phyloP scores from a whole-genome alignment of 176 grass and related monocot genomes.

The Otatea glauca region DNA sequence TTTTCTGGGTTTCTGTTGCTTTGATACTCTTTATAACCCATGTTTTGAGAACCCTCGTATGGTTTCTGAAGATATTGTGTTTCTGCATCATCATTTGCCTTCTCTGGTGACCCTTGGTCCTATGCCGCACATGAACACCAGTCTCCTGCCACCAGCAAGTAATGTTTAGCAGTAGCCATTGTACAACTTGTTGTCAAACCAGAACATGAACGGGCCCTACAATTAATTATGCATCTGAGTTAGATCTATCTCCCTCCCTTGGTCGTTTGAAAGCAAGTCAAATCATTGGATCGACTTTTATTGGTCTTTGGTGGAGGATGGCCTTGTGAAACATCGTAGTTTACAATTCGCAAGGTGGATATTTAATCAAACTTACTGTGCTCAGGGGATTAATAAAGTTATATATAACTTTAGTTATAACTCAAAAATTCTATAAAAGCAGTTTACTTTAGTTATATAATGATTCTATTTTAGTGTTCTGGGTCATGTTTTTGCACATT shows the following conservation, averaged over 20 bases:
- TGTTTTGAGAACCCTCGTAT: background rate
- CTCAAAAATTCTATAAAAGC: no score
- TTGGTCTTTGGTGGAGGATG: slow-evolving; percentile 32
- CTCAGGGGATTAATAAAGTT: no score
- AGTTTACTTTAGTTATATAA: no score
- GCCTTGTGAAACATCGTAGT: slow-evolving; percentile 19
- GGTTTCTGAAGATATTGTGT: background rate
- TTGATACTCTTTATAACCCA: background rate
- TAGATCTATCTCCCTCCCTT: slow-evolving; percentile 30
- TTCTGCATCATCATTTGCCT: background rate
- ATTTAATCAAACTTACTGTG: no score
- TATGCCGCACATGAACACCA: slow-evolving; percentile 10
- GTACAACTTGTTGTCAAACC: background rate
- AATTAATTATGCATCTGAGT: background rate
- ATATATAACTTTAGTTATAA: no score
- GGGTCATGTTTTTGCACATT: no score
- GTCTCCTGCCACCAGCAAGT: slow-evolving; percentile 12
- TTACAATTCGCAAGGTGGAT: no score
- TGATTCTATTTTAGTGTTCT: no score
- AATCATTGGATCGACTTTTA: background rate
- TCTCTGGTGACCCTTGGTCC: slow-evolving; percentile 7
- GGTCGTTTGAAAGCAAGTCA: slow-evolving; percentile 22
- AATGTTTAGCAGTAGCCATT: slow-evolving; percentile 30
- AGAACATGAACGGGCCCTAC: background rate
- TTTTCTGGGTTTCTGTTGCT: background rate